Base-by-base conservation (phyloP, 305 asterid species). In the Striga hermonthica region DNA sequence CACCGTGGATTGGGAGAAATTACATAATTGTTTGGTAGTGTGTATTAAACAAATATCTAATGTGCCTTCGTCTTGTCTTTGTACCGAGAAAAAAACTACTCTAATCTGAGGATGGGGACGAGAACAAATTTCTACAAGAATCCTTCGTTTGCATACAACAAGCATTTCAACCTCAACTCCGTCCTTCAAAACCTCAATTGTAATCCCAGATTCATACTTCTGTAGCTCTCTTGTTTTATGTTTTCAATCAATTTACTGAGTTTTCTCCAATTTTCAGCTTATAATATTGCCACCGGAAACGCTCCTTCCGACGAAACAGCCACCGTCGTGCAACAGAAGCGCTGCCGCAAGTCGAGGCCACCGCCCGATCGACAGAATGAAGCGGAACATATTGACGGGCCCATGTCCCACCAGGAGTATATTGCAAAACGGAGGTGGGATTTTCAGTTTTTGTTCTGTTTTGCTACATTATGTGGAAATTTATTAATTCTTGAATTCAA, bases 341-440 rank as follows among this genome's bases (percentile, higher is more conserved):
- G 86, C 80, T 85, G 78, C 50, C 82, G 76, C 0, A 73, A 71
- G 47, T 47, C 65, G 43, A 68, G 68, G 62, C 75, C 78, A 61
- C 72, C 68, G 60, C 71, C 67, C 40, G 69, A 68, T 57, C 80
- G 15, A 57, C 61, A 34, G 31, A 35, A 41, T 47, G 80, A 72
- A 52, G 70, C 60, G 39, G 78, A 73, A 52, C 74, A 65, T 66
- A 67, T 64, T 53, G 86, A 84, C 49, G 81, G 83, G 44, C 90
- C 95, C 52, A 80, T 91, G 93, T 83, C 95, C 64, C 97, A 91
- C 79, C 82, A 76, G 53, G 90, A 88, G 5, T 91, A 86, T 60
- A 83, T 91, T 64, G 77, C 75, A 49, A 85, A 84, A 60, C 73
- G 78, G 69, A 86, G 97, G 97, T 90, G 36, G 35, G 34, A 64